A percentile compares a stretch with the other conserved stretches of the same genome.
phyloP scores from a whole-genome alignment of 352 stramenopile genomes.

The Globisporangium iwayamae region DNA sequence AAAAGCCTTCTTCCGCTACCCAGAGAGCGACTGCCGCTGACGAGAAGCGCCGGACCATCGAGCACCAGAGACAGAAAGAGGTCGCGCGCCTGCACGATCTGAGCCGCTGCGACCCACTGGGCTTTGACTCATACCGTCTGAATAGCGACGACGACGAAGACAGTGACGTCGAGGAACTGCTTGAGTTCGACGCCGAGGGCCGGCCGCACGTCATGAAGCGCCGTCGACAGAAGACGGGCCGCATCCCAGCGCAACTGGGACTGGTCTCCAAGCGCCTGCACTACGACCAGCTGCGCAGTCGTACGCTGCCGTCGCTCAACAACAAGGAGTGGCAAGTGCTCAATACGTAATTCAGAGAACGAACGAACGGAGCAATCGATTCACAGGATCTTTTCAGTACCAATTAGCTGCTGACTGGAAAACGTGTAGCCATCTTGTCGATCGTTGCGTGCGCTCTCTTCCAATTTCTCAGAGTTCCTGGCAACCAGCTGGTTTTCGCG shows the following conservation, averaged over 20 bases:
- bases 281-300: constrained; percentile 51
- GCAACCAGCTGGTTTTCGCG: not conserved
- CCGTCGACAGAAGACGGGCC: constrained; percentile 19
- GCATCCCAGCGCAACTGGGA: constrained; percentile 37
- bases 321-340: constrained; percentile 54
- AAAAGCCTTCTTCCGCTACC: constrained; percentile 27
- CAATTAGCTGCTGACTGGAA: not conserved
- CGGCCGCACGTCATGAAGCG: constrained; percentile 35
- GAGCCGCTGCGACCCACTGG: constrained; percentile 43
- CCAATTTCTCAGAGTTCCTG: constrained; percentile 2
- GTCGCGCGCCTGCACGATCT: constrained; percentile 16
- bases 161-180: constrained; percentile 42
- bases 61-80: constrained; percentile 27
- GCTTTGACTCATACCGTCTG: constrained; percentile 42
- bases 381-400: not conserved
- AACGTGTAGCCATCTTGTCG: constrained; percentile 7
- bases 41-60: constrained; percentile 14
- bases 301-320: constrained; percentile 48
- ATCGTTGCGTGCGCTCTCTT: not conserved
- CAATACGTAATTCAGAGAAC: constrained; percentile 24
- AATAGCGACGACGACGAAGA: constrained; percentile 56
- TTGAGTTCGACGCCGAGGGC: constrained; percentile 38
- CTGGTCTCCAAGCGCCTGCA: constrained; percentile 57
- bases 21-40: constrained; percentile 23
- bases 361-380: not conserved